Evolutionary conservation across 768 basidiomycete species (phyloP).

Genomic region (Leucosporidium yakuticum): DNA sequence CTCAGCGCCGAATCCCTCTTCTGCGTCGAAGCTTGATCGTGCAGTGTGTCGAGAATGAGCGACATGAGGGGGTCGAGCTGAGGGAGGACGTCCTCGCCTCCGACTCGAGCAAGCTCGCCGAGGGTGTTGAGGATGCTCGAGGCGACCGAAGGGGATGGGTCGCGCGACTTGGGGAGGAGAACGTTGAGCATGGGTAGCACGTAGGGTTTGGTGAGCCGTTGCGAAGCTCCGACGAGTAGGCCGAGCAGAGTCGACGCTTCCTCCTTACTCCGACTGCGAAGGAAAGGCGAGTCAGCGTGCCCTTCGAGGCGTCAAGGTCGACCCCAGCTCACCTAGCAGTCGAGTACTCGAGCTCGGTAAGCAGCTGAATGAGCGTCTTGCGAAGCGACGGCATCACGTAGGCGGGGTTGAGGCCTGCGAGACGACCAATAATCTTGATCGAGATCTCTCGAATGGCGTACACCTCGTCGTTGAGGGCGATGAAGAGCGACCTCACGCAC

Average conservation of each 20-base stretch:
- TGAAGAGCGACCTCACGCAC: slow-evolving; percentile 94
- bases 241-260: slow-evolving; percentile 88
- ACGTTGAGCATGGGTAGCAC: slow-evolving; percentile 90
- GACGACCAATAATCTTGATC: slow-evolving; percentile 80
- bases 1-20: slow-evolving; percentile 92
- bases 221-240: slow-evolving; percentile 80
- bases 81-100: slow-evolving; percentile 80
- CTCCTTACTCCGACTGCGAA: slow-evolving; percentile 56
- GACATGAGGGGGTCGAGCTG: slow-evolving; percentile 83
- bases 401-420: slow-evolving; percentile 92
- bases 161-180: slow-evolving; percentile 79
- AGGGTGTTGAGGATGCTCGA: slow-evolving; percentile 89
- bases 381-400: slow-evolving; percentile 97
- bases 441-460: slow-evolving; percentile 91
- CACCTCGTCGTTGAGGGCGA: slow-evolving; percentile 93
- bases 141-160: slow-evolving; percentile 76
- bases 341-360: slow-evolving; percentile 95
- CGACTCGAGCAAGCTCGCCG: slow-evolving; percentile 85
- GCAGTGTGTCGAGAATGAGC: slow-evolving; percentile 77
- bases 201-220: slow-evolving; percentile 91
- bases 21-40: slow-evolving; percentile 66
- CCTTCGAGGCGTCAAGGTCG: background rate
- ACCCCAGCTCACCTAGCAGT: slow-evolving; percentile 54
- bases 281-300: slow-evolving; percentile 10
- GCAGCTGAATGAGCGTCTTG: slow-evolving; percentile 87